phyloP scores from a whole-genome alignment of 78 protist genomes.

The Pirum gemmata region DNA sequence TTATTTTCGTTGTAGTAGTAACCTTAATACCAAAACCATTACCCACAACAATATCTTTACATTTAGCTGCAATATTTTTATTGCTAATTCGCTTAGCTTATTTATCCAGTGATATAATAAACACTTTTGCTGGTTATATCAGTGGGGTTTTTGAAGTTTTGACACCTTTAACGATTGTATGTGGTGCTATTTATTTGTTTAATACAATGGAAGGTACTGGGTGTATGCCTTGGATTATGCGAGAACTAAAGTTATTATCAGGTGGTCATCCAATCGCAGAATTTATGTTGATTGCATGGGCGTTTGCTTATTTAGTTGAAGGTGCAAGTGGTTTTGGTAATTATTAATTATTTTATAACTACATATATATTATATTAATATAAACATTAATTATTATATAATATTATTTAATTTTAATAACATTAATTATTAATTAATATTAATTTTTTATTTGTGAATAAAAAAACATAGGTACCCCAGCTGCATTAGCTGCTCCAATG shows the following conservation, averaged over 20 bases:
- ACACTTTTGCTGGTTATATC: background rate
- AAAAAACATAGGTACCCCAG: background rate
- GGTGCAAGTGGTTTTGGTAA: slow-evolving; percentile 49
- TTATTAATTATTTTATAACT: too few relatives aligned
- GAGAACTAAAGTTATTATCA: slow-evolving; percentile 34
- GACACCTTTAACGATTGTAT: slow-evolving; percentile 6
- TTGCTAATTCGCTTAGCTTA: slow-evolving; percentile 24
- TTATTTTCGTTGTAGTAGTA: slow-evolving; percentile 21
- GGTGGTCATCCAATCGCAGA: slow-evolving; percentile 41
- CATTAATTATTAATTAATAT: too few relatives aligned
- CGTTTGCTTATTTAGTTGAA: slow-evolving; percentile 43
- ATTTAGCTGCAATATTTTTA: slow-evolving; percentile 19
- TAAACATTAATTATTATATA: too few relatives aligned
- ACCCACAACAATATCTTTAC: slow-evolving; percentile 20
- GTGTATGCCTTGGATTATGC: slow-evolving; percentile 43
- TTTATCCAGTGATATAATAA: slow-evolving; percentile 29
- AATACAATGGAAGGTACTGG: slow-evolving; percentile 26
- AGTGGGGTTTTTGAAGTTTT: background rate
- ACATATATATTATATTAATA: too few relatives aligned
- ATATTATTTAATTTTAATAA: too few relatives aligned
- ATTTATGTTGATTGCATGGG: slow-evolving; percentile 31
- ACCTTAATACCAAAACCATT: slow-evolving; percentile 17
- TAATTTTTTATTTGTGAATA: too few relatives aligned
- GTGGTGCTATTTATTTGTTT: slow-evolving; percentile 40
- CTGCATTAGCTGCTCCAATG: slow-evolving; percentile 46